Evolutionary conservation across 768 basidiomycete species (phyloP), one percentile per base, ranked within the genome.

Genomic region (Panaeolus cyanescens): DNA sequence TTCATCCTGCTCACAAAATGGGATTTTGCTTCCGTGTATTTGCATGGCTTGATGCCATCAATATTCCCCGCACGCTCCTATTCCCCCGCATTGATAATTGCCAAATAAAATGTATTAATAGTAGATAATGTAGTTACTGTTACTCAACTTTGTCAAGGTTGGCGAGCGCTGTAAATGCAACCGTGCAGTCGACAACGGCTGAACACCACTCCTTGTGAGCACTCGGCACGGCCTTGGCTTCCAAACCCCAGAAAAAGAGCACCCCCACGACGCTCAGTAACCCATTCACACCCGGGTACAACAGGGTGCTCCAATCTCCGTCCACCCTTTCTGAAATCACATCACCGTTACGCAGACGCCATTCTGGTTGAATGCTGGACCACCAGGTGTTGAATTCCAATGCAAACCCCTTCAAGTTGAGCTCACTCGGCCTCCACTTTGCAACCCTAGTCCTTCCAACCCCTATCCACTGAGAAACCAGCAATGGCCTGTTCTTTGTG

Each of bases 181-280:
- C 57, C 60, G 55, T 65, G 50, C 57, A 64, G 50, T 34, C 56
- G n/a, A 17, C 32, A 37, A 54, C 57, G 30, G 31, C 50, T 61
- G 22, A 33, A 31, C 39, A 33, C 54, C 55, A 22, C 37, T 39
- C 37, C 37, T 39, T 39, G 15, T 17, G 15, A n/a, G 28, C 31
- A 28, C n/a, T 28, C 20, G 17, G 15, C 8, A 5, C n/a, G 8
- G 5, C 37, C 10, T 39, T 5, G 4, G n/a, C 17, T 10, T 33
- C 4, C n/a, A 59, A 36, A 2, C 54, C 54, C 59, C 31, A 60
- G 25, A 28, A 60, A 40, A 40, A 56, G 30, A 60, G 54, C 13
- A 28, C 54, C 8, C 28, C 9, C 10, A 60, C 28, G 12, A 60
- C n/a, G 22, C 54, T 60, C n/a, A 55, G 34, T 10, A 54, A 7